These are phyloP conservation scores for Pythium rhizo-oryzae DNA, from an alignment of 352 stramenopile species.

Conservation along the genomic window DNA sequence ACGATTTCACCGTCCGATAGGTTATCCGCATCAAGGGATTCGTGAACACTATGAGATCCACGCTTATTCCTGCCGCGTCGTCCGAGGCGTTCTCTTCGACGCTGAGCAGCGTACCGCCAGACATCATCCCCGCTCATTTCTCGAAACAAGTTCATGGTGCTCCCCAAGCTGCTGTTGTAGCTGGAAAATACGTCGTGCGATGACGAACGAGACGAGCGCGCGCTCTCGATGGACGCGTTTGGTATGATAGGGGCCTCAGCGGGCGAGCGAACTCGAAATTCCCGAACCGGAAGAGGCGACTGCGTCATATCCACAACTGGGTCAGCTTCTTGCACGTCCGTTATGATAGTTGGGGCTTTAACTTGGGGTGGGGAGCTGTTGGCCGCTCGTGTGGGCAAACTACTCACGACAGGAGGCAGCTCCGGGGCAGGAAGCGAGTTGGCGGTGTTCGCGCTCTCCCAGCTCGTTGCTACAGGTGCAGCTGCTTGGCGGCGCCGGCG, in stretches of 20 bases:
- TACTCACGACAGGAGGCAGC: not conserved
- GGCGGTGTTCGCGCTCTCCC: not conserved
- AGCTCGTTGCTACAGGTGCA: not conserved
- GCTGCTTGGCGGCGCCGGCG: slow-evolving; percentile 7
- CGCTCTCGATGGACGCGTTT: not conserved
- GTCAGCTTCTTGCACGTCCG: not conserved
- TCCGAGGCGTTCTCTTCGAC: not conserved
- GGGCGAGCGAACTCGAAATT: not conserved
- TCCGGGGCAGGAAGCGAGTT: not conserved
- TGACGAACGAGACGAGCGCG: not conserved
- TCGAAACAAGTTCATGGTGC: slow-evolving; percentile 21
- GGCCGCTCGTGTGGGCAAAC: not conserved
- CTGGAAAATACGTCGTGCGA: slow-evolving; percentile 23
- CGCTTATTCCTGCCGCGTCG: not conserved
- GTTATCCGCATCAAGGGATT: not conserved
- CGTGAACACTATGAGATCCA: not conserved
- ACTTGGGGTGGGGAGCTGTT: not conserved
- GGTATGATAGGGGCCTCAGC: not conserved
- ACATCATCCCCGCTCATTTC: slow-evolving; percentile 7
- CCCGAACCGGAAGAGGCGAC: slow-evolving; percentile 9
- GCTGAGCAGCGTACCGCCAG: slow-evolving; percentile 14
- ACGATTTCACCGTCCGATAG: slow-evolving; percentile 37
- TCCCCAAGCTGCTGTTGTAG: slow-evolving; percentile 11
- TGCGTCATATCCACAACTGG: not conserved
- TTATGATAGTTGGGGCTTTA: not conserved